A percentile compares a stretch with the other conserved stretches of the same genome.
Conservation (phyloP, 495 filamentous ascomycete species). For the Aspergillus nidulans region DNA sequence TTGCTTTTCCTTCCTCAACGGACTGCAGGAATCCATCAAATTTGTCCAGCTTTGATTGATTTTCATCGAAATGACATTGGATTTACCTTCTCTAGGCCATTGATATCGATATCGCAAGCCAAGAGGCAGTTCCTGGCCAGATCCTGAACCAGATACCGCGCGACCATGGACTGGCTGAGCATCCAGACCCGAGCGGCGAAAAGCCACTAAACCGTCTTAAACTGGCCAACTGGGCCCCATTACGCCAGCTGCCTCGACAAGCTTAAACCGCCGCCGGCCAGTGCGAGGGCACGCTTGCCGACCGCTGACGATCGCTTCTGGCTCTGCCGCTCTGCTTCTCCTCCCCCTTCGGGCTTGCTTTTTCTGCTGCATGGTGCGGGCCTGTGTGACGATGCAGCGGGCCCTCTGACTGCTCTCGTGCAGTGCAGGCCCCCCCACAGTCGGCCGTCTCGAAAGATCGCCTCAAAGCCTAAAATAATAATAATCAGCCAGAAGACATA, state of each 20-base stretch:
- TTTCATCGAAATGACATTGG: background rate
- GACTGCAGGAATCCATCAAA: no score
- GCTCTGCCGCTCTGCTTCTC: background rate
- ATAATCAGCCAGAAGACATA: no score
- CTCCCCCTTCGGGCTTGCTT: background rate
- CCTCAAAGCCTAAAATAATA: constrained; percentile 12
- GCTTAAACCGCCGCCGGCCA: constrained; percentile 12
- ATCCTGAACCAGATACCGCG: background rate
- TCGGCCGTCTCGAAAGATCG: constrained; percentile 9
- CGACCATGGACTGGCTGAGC: constrained; percentile 16
- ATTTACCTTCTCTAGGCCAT: background rate
- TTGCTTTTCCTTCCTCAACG: background rate
- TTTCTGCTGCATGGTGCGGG: constrained; percentile 1
- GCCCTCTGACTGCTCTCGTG: constrained; percentile 6
- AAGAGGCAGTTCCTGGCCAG: background rate
- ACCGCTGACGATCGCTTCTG: background rate
- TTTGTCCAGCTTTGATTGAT: background rate
- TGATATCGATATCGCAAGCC: background rate
- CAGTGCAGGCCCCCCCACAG: constrained; percentile 12
- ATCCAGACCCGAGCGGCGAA: constrained; percentile 29
- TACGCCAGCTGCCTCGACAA: constrained; percentile 17
- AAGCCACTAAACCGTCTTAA: constrained; percentile 7
- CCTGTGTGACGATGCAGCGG: constrained; percentile 1
- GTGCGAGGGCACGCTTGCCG: background rate
- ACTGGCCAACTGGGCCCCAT: constrained; percentile 14